Base-by-base conservation (phyloP, 768 basidiomycete genomes). In the Leucogyrophana mollusca region DNA sequence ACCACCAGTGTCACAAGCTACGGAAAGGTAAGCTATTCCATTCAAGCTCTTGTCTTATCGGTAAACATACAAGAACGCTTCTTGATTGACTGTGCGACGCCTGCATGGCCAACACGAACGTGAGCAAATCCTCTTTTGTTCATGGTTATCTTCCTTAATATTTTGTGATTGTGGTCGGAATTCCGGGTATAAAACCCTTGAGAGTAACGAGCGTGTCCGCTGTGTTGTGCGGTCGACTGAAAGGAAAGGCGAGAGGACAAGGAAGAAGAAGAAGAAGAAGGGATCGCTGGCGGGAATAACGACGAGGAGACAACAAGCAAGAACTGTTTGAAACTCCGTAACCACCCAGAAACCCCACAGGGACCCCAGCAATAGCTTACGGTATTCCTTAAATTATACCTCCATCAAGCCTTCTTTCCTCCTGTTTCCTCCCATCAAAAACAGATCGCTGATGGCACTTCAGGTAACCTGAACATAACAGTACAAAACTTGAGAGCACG, bases 1-100 rank as follows among this genome's bases (percentile, higher is more conserved):
- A 0, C 77, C 78, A 33, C 85, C 85, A 2, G 71, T 75, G 1
- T 58, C 35, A 60, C 85, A 87, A 23, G 63, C 78, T 79, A 38
- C 11, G 18, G 51, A 42, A 20, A 36, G 39, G 2, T 20, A 14
- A 52, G 47, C 34, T 11, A 21, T 39, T 9, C 40, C 18, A 6
- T 32, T 6, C 16, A 9, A 21, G 4, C 13, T 14, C 30, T 34
- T 18, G 34, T 5, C 2, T 9, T 7, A 27, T 40, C 42, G 11
- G 8, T 11, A 1, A 27, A 58, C 60, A n/a, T 45, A 59, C 61
- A 53, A 36, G 18, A 41, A 39, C 64, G 70, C 56, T 61, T 66
- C 34, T 43, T 38, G 25, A 47, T 44, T n/a, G 32, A 20, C 33
- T 47, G 50, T 40, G 35, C 41, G 7, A 53, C 60, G 27, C 56